Evolutionary conservation across 1,284 basidiomycete genomes (phyloP).

Genomic region (Cutaneotrichosporon dermatis): DNA sequence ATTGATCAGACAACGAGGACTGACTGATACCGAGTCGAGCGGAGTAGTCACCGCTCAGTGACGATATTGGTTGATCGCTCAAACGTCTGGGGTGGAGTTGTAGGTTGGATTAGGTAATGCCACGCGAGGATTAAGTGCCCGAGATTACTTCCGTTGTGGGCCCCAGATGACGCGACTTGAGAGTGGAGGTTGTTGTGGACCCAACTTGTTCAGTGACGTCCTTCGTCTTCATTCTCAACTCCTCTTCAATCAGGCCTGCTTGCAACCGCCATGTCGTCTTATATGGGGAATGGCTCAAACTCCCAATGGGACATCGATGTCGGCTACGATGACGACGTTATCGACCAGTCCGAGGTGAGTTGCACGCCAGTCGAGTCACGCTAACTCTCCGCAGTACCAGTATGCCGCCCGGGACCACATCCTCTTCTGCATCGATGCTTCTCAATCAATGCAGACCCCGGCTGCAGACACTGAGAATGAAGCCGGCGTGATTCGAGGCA

Average conservation of each 20-base stretch:
- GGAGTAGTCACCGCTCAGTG: no score
- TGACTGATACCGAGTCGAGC: no score
- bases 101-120: no score
- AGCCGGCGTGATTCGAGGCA: conserved; percentile 31
- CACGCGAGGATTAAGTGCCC: not conserved
- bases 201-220: no score
- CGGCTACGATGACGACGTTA: conserved; percentile 35
- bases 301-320: conserved; percentile 43
- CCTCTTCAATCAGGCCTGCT: no score
- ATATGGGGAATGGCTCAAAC: conserved; percentile 30
- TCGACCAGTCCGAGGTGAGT: conserved; percentile 41
- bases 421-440: conserved; percentile 90
- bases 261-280: conserved; percentile 34
- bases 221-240: no score
- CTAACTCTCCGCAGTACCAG: conserved; percentile 54
- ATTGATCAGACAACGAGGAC: no score
- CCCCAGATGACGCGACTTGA: conserved; percentile 2
- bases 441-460: conserved; percentile 75
- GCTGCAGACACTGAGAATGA: conserved; percentile 51
- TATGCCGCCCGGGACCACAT: conserved; percentile 76
- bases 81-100: no score
- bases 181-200: no score
- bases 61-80: no score
- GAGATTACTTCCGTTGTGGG: not conserved
- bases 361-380: no score